Base-by-base conservation (phyloP, 129 eudicot genomes). In the Artemisia tridentata region DNA sequence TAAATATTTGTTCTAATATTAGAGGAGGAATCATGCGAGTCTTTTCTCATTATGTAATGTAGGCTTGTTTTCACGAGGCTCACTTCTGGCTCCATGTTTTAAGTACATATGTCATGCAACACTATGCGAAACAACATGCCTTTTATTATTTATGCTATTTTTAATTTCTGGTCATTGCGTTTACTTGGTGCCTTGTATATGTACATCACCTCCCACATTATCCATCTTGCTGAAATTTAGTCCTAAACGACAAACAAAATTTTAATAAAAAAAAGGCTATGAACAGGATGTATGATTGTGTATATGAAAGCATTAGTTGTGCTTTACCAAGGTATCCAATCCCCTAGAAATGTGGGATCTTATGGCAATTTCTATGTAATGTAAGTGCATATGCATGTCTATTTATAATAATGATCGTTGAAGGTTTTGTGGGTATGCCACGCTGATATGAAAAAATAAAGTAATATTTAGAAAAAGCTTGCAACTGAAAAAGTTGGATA, bases 161-260 rank as follows among this genome's bases (percentile, higher is more conserved):
- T 27, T 23, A 23, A 1, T 27, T 27, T 27, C 5, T 27, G 4
- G 5, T 27, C 31, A 27, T 27, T 27, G 31, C 31, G 31, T 13
- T 55, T 18, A 19, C 4, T 60, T 4, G 1, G 29, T 59, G 10
- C 60, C 9, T 6, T 54, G 15, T 60, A 27, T 25, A 11, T 3
- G 7, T 11, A 59, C 2, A 13, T 3, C 16, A 7, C 25, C 43
- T 13, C 21, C 63, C 25, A 38, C 43, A 12, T 25, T 23, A 56
- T 46, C 54, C 25, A 38, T 73, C 71, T 52, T 73, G 50, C 41
- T 59, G 45, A 63, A 29, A 34, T 73, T 51, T 14, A 21, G 77
- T 20, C 12, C 48, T 31, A 61, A 51, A 31, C 13, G 5, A 38
- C 71, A 51, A 73, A 50, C 49, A 63, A 0, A 73, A 50, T 61